Evolutionary conservation across 2,329 filamentous ascomycete species (phyloP).

Genomic region (Aureobasidium sp.): DNA sequence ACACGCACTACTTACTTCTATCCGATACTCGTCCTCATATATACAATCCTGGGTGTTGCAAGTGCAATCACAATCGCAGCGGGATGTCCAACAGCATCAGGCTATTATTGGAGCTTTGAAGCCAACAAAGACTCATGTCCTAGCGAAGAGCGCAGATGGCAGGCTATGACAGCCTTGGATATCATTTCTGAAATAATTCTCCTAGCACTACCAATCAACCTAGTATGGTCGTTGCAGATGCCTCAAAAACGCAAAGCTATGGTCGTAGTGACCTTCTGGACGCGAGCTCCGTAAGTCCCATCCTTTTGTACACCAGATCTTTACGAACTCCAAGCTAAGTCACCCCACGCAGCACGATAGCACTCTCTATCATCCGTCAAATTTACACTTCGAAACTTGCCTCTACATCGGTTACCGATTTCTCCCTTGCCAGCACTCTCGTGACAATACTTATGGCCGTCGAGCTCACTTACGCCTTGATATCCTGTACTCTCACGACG

Average conservation of each 20-base stretch:
- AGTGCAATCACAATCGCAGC: conserved; percentile 26
- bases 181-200: conserved; percentile 30
- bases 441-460: conserved; percentile 32
- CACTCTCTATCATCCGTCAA: conserved; percentile 31
- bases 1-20: conserved; percentile 16
- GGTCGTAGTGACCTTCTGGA: conserved; percentile 33
- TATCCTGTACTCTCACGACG: conserved; percentile 36
- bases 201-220: conserved; percentile 27
- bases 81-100: conserved; percentile 22
- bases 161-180: conserved; percentile 35
- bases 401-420: conserved; percentile 23
- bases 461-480: conserved; percentile 36
- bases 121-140: conserved; percentile 23
- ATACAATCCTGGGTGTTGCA: conserved; percentile 23
- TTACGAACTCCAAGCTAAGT: neutral
- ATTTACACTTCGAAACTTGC: conserved; percentile 28
- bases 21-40: conserved; percentile 21
- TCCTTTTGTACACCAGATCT: too few relatives aligned
- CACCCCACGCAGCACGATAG: conserved; percentile 24
- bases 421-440: conserved; percentile 28
- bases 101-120: conserved; percentile 23
- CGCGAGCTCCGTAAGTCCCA: conserved; percentile 29
- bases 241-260: conserved; percentile 27
- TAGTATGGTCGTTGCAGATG: conserved; percentile 36
- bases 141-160: conserved; percentile 30